Base-by-base conservation (phyloP, 805 yeast genomes). In the Pichia kluyveri region DNA sequence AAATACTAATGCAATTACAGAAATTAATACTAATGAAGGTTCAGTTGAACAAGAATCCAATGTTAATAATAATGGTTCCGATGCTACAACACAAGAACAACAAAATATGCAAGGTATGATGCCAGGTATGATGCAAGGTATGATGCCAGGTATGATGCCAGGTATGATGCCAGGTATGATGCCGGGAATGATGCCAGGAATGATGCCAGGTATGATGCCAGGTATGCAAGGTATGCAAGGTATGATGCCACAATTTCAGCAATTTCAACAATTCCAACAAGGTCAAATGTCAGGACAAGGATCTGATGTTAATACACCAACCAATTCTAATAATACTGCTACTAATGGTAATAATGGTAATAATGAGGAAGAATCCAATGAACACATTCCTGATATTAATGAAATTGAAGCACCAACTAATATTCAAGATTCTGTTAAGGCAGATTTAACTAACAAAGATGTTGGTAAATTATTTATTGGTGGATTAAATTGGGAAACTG, bases 401-500 rank as follows among this genome's bases (percentile, higher is more conserved):
- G 51, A 48, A 34, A 45, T 48, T 48, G 45, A 44, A 34, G 51
- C 46, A 36, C 51, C 51, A 31, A 41, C 40, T 1, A 42, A 41
- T 38, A 56, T 54, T 45, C 58, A 57, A 40, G 66, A 62, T 48
- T 42, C 57, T 26, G 67, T 68, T 37, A 73, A 67, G 51, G 79
- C 77, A 15, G 77, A 80, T 65, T 63, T 79, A 54, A 67, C 77
- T 32, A 56, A 60, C 53, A 77, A 81, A 54, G 96, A 86, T 58
- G 82, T 82, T 54, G 95, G 95, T 47, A 89, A 89, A 63, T 86
- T 89, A 95, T 89, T 89, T 60, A 79, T 88, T 65, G 99, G 99
- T 54, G 99, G 99, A 44, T 79, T 91, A 58, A 93, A 91, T 61
- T 91, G 98, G 98, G 97, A 91, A 62, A 91, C 99, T 15, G 82